Evolutionary conservation across 768 basidiomycete genomes (phyloP).

Genomic region (Boletus vermiculosoides): DNA sequence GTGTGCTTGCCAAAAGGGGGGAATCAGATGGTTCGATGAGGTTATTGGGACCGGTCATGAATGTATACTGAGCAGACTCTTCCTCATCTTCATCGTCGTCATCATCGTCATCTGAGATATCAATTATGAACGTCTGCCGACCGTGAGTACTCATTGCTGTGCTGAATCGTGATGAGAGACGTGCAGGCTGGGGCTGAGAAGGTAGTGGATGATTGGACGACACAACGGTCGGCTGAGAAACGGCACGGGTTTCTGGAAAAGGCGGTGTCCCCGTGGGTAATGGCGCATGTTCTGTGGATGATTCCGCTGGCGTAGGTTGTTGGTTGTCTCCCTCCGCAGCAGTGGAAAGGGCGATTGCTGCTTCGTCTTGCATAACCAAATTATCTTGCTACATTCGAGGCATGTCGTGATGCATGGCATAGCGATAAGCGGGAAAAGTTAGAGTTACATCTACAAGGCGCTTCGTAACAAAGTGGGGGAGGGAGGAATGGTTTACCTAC

Average conservation of each 20-base stretch:
- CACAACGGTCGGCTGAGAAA: not conserved
- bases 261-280: not conserved
- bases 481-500: slow-evolving; percentile 22
- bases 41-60: not conserved
- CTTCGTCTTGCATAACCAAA: slow-evolving; percentile 6
- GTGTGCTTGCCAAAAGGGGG: not conserved
- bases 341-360: not conserved
- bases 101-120: slow-evolving; percentile 34
- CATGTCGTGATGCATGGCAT: slow-evolving; percentile 8
- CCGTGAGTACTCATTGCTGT: slow-evolving; percentile 21
- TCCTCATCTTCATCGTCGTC: slow-evolving; percentile 26
- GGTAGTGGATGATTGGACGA: not conserved
- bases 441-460: slow-evolving; percentile 33
- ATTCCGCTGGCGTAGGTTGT: slow-evolving; percentile 3
- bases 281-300: not conserved
- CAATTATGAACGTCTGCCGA: slow-evolving; percentile 31
- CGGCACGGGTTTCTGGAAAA: slow-evolving; percentile 8
- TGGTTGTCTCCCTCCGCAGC: not conserved
- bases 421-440: slow-evolving; percentile 22
- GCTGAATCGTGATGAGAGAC: slow-evolving; percentile 27
- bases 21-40: slow-evolving; percentile 1
- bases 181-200: slow-evolving; percentile 2
- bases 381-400: slow-evolving; percentile 17
- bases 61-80: not conserved
- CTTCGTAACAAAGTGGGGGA: slow-evolving; percentile 26